Percentiles rank a stretch among this genome's conserved stretches.
These are phyloP conservation scores for Verbascum thapsus DNA, from an alignment of 257 asterid species.

Conservation along the genomic window DNA sequence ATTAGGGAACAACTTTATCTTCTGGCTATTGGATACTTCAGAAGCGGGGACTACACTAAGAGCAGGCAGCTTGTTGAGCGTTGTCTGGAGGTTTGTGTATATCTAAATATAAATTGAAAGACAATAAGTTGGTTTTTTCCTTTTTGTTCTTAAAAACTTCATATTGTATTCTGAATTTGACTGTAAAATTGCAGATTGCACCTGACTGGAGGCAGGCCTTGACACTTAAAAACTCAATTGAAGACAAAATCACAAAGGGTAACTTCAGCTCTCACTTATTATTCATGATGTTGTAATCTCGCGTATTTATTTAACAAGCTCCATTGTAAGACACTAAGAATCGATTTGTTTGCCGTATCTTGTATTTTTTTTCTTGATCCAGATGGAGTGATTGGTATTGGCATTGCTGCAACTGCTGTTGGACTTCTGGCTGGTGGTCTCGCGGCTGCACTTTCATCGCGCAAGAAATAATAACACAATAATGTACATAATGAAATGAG, in stretches of 20 bases:
- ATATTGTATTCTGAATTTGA: not conserved
- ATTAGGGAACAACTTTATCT: slow-evolving; percentile 74
- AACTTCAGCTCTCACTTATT: slow-evolving; percentile 2
- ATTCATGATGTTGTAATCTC: not conserved
- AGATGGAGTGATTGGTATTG: slow-evolving; percentile 88
- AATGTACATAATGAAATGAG: slow-evolving; percentile 4
- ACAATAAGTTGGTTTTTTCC: too few relatives aligned
- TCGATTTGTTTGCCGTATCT: not conserved
- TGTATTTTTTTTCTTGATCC: slow-evolving; percentile 11
- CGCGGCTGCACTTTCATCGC: slow-evolving; percentile 62
- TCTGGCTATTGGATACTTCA: slow-evolving; percentile 79
- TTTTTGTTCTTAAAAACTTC: not conserved
- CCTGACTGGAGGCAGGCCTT: slow-evolving; percentile 93
- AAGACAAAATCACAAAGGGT: slow-evolving; percentile 87
- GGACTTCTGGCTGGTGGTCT: slow-evolving; percentile 86
- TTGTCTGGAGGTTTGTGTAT: slow-evolving; percentile 74
- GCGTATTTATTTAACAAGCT: not conserved
- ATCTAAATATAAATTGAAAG: too few relatives aligned
- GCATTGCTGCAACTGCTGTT: slow-evolving; percentile 86
- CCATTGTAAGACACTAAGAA: not conserved
- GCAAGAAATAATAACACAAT: slow-evolving; percentile 60
- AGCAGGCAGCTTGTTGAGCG: slow-evolving; percentile 84
- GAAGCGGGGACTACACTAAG: slow-evolving; percentile 75
- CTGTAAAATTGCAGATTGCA: slow-evolving; percentile 49
- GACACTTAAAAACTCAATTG: slow-evolving; percentile 80